Conservation (phyloP, 2,329 filamentous ascomycete genomes). For the Aurifilum marmelostoma region DNA sequence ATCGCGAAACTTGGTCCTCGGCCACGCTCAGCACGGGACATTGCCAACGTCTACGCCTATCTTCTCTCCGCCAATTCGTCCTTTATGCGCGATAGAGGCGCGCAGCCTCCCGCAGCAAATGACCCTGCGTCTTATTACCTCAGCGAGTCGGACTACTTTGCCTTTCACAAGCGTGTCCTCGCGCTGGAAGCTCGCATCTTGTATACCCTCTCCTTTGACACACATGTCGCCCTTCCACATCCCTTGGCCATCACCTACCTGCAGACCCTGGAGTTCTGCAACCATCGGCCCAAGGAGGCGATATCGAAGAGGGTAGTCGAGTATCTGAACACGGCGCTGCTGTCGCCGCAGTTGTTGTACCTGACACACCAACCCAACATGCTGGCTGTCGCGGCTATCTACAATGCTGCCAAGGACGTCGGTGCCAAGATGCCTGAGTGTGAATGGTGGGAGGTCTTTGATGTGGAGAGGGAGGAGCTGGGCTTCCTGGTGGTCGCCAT, state of each 20-base stretch:
- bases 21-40: conserved; percentile 75
- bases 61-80: conserved; percentile 67
- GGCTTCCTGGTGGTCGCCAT: conserved; percentile 90
- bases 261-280: conserved; percentile 74
- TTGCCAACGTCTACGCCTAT: conserved; percentile 85
- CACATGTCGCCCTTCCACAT: conserved; percentile 84
- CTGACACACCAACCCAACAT: conserved; percentile 88
- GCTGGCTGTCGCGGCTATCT: conserved; percentile 86
- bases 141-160: conserved; percentile 72
- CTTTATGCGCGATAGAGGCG: conserved; percentile 47
- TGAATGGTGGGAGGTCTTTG: conserved; percentile 98
- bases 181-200: conserved; percentile 79
- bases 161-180: conserved; percentile 66
- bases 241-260: conserved; percentile 88
- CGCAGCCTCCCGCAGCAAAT: conserved; percentile 37
- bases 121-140: conserved; percentile 67
- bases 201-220: conserved; percentile 76
- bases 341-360: conserved; percentile 88
- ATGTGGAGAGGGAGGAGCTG: conserved; percentile 90
- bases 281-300: conserved; percentile 46
- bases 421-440: conserved; percentile 78
- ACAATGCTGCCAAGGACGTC: conserved; percentile 80
- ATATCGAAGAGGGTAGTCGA: conserved; percentile 70
- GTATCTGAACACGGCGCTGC: conserved; percentile 82
- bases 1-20: conserved; percentile 79